Percentiles rank a stretch among this genome's conserved stretches.
These are phyloP conservation scores for Xylariaceae sp. DNA, from an alignment of 2,329 filamentous ascomycete species.

Conservation along the genomic window DNA sequence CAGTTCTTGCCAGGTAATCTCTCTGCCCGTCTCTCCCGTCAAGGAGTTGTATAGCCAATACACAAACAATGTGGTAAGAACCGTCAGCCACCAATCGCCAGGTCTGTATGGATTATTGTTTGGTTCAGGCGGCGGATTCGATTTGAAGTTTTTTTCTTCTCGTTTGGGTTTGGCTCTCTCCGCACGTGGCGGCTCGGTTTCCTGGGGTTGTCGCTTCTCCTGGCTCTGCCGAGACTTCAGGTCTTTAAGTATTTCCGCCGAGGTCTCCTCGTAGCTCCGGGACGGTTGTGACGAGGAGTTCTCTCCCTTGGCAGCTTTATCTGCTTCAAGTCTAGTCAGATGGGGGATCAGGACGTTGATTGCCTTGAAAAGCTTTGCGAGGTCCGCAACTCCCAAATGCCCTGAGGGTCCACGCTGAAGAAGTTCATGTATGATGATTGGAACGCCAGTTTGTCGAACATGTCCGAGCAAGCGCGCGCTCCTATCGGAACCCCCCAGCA, in stretches of 20 bases:
- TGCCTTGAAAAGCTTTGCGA: not conserved
- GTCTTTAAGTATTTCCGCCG: conserved; percentile 1
- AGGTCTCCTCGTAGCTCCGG: conserved; percentile 14
- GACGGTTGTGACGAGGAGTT: conserved; percentile 1
- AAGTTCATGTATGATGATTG: not conserved
- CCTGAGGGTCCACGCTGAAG: not conserved
- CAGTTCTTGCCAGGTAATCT: conserved; percentile 98
- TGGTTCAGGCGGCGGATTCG: conserved; percentile 19
- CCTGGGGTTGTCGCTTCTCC: conserved; percentile 14
- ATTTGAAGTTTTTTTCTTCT: conserved; percentile 24
- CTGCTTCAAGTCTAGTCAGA: not conserved
- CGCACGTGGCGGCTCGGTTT: conserved; percentile 18
- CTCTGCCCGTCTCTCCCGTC: conserved; percentile 46
- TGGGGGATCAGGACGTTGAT: not conserved
- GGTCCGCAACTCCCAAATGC: not conserved
- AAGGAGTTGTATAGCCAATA: conserved; percentile 42
- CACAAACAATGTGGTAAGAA: conserved; percentile 46
- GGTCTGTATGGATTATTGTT: conserved; percentile 18
- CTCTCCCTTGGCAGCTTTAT: not conserved
- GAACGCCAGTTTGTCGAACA: conserved; percentile 8
- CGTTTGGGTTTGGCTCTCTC: conserved; percentile 10
- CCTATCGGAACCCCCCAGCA: not conserved
- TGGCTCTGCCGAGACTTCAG: conserved; percentile 17
- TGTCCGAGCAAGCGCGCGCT: not conserved
- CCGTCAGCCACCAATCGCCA: conserved; percentile 38